phyloP scores from a whole-genome alignment of 169 alveolate species.

The Toxoplasma gondii region DNA sequence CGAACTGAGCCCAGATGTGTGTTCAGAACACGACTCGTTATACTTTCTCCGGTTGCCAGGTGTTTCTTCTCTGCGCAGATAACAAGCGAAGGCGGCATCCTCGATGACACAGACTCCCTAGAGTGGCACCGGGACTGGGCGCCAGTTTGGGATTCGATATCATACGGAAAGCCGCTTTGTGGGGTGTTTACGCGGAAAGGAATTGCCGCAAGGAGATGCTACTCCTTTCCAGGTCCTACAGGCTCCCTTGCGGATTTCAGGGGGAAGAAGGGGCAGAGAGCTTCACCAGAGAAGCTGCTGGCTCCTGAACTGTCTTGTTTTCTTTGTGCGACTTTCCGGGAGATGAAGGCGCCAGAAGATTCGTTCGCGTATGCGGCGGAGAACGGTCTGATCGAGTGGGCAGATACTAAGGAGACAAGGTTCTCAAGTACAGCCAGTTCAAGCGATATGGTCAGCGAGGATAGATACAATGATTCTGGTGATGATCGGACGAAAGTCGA shows the following conservation, averaged over 20 bases:
- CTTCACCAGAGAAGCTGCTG: neutral
- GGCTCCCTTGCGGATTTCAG: neutral
- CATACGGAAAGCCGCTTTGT: constrained; percentile 15
- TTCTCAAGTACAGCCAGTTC: neutral
- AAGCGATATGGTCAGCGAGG: neutral
- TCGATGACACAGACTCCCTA: neutral
- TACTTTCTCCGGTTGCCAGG: neutral
- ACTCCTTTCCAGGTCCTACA: neutral
- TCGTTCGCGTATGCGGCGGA: constrained; percentile 31
- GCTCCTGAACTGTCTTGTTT: neutral
- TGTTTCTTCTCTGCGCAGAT: constrained; percentile 9
- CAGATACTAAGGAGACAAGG: neutral
- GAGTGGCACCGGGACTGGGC: constrained; percentile 37
- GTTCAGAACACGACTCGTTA: too few species aligned
- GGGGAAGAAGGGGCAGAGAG: neutral
- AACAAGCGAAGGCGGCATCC: constrained; percentile 18
- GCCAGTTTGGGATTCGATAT: constrained; percentile 28
- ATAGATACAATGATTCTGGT: neutral
- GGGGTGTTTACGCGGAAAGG: constrained; percentile 34
- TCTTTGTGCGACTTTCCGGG: constrained; percentile 12
- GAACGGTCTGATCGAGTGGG: neutral
- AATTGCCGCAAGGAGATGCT: constrained; percentile 30
- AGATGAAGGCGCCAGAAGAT: neutral
- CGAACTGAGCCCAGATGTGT: too few species aligned
- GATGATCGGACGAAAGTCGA: neutral